Evolutionary conservation across 768 basidiomycete species (phyloP).

Genomic region (Boletus vinaceobasis): DNA sequence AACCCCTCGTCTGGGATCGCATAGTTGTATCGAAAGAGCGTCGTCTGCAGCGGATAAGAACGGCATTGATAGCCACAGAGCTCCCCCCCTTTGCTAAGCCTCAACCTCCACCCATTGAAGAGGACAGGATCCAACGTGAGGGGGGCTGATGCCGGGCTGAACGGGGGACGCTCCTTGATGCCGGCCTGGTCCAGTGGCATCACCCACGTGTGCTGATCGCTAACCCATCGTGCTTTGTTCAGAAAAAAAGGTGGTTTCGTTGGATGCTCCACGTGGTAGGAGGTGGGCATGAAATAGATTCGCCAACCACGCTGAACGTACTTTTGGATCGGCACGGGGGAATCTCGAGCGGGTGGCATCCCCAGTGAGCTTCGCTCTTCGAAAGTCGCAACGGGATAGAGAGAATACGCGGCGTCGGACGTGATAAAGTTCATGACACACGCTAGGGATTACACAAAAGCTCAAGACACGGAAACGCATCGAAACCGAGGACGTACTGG

Average conservation of each 20-base stretch:
- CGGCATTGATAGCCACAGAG: neutral
- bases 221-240: slow-evolving; percentile 27
- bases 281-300: slow-evolving; percentile 2
- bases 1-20: too few relatives aligned
- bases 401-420: slow-evolving; percentile 37
- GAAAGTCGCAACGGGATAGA: slow-evolving; percentile 43
- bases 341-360: slow-evolving; percentile 4
- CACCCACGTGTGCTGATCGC: slow-evolving; percentile 31
- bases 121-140: slow-evolving; percentile 15
- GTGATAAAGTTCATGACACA: slow-evolving; percentile 38
- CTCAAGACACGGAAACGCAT: slow-evolving; percentile 10
- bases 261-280: neutral
- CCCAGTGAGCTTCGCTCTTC: slow-evolving; percentile 29
- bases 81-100: fast-evolving
- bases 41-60: slow-evolving; percentile 8
- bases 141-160: slow-evolving; percentile 8
- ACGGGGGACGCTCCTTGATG: slow-evolving; percentile 7
- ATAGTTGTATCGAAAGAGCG: slow-evolving; percentile 27
- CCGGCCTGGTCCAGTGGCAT: slow-evolving; percentile 27
- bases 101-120: slow-evolving; percentile 20
- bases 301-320: slow-evolving; percentile 37
- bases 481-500: slow-evolving; percentile 29
- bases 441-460: neutral
- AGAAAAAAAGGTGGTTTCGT: slow-evolving; percentile 18
- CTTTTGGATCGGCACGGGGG: slow-evolving; percentile 25